Conservation (phyloP, 495 filamentous ascomycete species). For the Neurospora sp. region DNA sequence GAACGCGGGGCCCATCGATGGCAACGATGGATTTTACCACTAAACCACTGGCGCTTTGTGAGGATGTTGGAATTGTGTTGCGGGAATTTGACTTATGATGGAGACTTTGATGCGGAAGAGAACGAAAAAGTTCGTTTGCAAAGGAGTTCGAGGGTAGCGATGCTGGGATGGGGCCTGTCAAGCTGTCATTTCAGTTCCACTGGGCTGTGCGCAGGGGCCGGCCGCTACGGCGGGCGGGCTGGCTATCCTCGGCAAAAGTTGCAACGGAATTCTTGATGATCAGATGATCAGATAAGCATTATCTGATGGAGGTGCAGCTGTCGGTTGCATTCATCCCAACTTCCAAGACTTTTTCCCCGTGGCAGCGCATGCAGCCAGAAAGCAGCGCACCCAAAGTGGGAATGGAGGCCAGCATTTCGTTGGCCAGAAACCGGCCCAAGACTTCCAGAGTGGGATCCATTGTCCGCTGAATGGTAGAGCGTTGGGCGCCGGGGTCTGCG, state of each 20-base stretch:
- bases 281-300: neutral
- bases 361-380: neutral
- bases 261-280: neutral
- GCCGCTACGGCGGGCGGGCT: neutral
- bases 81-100: neutral
- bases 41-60: conserved; percentile 30
- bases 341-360: neutral
- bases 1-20: conserved; percentile 45
- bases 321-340: neutral
- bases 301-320: neutral
- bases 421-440: neutral
- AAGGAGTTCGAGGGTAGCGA: neutral
- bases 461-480: neutral
- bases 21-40: conserved; percentile 47
- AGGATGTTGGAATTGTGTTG: neutral
- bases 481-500: neutral
- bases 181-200: neutral
- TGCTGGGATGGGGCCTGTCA: neutral
- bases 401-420: neutral
- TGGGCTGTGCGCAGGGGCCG: neutral
- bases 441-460: neutral
- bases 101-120: neutral
- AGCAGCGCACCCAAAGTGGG: neutral
- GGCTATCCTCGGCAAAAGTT: neutral
- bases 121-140: neutral